Evolutionary conservation across 78 protist species (phyloP), one percentile per base, ranked within the genome.

Genomic region (Anaeramoeba flamelloides): DNA sequence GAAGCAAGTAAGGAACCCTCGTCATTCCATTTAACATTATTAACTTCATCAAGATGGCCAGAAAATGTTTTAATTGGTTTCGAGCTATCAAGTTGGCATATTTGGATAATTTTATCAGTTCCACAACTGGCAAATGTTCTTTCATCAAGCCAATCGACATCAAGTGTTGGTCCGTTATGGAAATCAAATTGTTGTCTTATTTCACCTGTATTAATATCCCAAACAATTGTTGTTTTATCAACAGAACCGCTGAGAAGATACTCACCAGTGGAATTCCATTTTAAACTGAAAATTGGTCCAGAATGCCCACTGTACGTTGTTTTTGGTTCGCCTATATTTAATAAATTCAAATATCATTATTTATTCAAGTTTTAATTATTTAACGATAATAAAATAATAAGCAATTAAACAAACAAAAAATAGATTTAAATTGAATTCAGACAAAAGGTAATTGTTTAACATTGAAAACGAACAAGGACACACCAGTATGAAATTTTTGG

Each of bases 101-200:
- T 86, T 81, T n/a, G n/a, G n/a, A n/a, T n/a, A n/a, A n/a, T n/a
- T n/a, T n/a, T n/a, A n/a, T n/a, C n/a, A n/a, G n/a, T n/a, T n/a
- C n/a, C n/a, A n/a, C n/a, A n/a, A n/a, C n/a, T n/a, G n/a, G n/a
- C n/a, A n/a, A n/a, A n/a, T n/a, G n/a, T n/a, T n/a, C n/a, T n/a
- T n/a, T n/a, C n/a, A n/a, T n/a, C n/a, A n/a, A n/a, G n/a, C 97
- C 97, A 94, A 40, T 94, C 96, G 1, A 94, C 91, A 65, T 94
- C 97, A 3, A 94, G 89, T 12, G 87, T 89, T 3, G 98, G 95
- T 31, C 89, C 94, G 34, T 76, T 76, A 39, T 8, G 83, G 76
- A 90, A 87, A 33, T 78, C 85, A 37, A 85, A 90, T 41, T 79
- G 79, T 84, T 90, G 93, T 75, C 26, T 1, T 3, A 80, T 78